A percentile compares a stretch with the other conserved stretches of the same genome.
Conservation (phyloP, 371 early-diverging fungal species). For the Mucor piriformis region DNA sequence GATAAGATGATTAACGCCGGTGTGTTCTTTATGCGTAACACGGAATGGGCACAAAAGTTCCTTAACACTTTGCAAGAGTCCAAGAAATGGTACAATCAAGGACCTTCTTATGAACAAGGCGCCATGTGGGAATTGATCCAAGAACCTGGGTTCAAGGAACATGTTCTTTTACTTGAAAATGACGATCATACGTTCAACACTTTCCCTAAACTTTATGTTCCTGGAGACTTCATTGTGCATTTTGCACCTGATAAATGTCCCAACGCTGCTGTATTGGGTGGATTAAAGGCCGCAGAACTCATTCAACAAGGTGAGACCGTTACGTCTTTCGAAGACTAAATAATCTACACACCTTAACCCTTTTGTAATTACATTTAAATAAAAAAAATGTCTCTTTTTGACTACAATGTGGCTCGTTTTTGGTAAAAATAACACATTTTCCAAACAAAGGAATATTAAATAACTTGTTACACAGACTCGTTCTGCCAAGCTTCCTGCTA, state of each 20-base stretch:
- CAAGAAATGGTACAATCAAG: slow-evolving; percentile 48
- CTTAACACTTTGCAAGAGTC: slow-evolving; percentile 54
- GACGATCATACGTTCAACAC: slow-evolving; percentile 69
- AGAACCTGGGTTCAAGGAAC: slow-evolving; percentile 28
- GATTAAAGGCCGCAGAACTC: slow-evolving; percentile 40
- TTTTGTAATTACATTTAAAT: slow-evolving; percentile 1
- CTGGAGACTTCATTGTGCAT: slow-evolving; percentile 67
- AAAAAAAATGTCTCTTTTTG: not conserved
- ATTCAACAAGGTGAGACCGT: slow-evolving; percentile 37
- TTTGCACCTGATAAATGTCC: slow-evolving; percentile 70
- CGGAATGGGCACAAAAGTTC: slow-evolving; percentile 60
- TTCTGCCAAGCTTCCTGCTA: not conserved
- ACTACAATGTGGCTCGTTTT: too few species aligned
- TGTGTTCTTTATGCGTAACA: slow-evolving; percentile 65
- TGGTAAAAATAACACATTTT: too few species aligned
- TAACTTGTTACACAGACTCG: too few species aligned
- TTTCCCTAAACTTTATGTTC: slow-evolving; percentile 52
- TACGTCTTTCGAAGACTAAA: slow-evolving; percentile 30
- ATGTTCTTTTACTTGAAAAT: slow-evolving; percentile 49
- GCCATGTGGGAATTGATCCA: slow-evolving; percentile 67
- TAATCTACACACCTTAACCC: not conserved
- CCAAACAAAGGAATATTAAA: too few species aligned
- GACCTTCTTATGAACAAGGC: slow-evolving; percentile 59
- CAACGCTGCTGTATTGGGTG: slow-evolving; percentile 55
- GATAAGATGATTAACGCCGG: slow-evolving; percentile 66